phyloP scores from a whole-genome alignment of 2,329 filamentous ascomycete genomes.

The Colletotrichum sp. region DNA sequence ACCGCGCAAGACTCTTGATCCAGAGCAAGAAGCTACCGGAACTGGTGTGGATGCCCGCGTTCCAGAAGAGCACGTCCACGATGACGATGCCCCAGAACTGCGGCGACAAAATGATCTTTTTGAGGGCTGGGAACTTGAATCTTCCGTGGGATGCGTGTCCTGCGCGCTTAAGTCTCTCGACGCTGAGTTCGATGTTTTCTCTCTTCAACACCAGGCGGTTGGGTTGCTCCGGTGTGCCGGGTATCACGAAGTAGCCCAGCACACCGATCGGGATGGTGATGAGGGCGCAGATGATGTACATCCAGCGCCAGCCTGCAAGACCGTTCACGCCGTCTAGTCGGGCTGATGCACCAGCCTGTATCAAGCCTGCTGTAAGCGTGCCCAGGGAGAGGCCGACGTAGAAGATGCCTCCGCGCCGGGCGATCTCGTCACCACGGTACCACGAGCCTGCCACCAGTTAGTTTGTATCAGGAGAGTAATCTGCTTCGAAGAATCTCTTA shows the following conservation, averaged over 20 bases:
- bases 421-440: slow-evolving; percentile 49
- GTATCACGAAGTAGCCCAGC: slow-evolving; percentile 42
- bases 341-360: slow-evolving; percentile 49
- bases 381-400: slow-evolving; percentile 48
- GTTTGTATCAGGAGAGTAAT: no score
- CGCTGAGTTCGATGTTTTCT: slow-evolving; percentile 27
- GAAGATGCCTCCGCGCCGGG: slow-evolving; percentile 47
- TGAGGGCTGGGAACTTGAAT: slow-evolving; percentile 34
- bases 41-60: slow-evolving; percentile 44
- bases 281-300: slow-evolving; percentile 49
- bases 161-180: slow-evolving; percentile 37
- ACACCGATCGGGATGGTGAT: slow-evolving; percentile 47
- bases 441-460: slow-evolving; percentile 51
- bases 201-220: slow-evolving; percentile 31
- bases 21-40: slow-evolving; percentile 40
- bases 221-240: slow-evolving; percentile 33
- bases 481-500: neutral
- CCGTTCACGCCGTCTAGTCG: slow-evolving; percentile 44
- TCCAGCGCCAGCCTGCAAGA: slow-evolving; percentile 49
- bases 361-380: slow-evolving; percentile 47
- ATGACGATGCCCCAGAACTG: slow-evolving; percentile 40
- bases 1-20: slow-evolving; percentile 45
- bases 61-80: slow-evolving; percentile 51
- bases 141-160: slow-evolving; percentile 46
- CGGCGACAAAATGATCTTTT: slow-evolving; percentile 41